Evolutionary conservation across 2,329 filamentous ascomycete species (phyloP), one percentile per base, ranked within the genome.

Genomic region (Mycosphaerella sp.): DNA sequence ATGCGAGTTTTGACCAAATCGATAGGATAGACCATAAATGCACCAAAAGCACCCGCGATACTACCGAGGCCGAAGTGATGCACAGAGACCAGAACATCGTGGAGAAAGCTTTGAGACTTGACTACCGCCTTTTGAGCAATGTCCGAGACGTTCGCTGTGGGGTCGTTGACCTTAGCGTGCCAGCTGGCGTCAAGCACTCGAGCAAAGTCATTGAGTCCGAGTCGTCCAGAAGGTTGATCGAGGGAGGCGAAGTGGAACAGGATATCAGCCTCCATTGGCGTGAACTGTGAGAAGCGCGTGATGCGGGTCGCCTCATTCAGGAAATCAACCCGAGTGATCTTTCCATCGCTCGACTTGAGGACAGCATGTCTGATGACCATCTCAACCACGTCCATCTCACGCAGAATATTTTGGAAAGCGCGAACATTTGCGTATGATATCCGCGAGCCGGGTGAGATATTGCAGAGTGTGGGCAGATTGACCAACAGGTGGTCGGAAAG

Each of bases 11-110:
- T 98, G 72, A 98, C 93, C 58, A 98, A 76, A 76, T 98, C 93
- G 68, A 98, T 97, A 23, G 93, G 93, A 71, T 98, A 98, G 51
- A 98, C 93, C 89, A 98, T 96, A 71, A 98, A 97, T 10, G 93
- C 93, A 70, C 93, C 93, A 69, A 98, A 98, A 8, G 93, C 93
- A 73, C 93, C 93, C 6, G 93, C 93, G 63, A 95, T 63, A 69
- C 87, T 90, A 56, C 93, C 93, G 6, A 98, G 82, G 2, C 77
- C 83, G 69, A 98, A 98, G 77, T 95, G 91, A 72, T 96, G 95
- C 1, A 78, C 81, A 1, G 91, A 95, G 68, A 91, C 87, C 11
- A 88, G 72, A 32, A 89, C 69, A 52, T 81, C 76, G 59, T 83
- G 74, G 12, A 95, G 63, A 57, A 90, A 63, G 56, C 78, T 75